Conservation (phyloP, 2,329 filamentous ascomycete species). For the Aspergillus calidoustus region DNA sequence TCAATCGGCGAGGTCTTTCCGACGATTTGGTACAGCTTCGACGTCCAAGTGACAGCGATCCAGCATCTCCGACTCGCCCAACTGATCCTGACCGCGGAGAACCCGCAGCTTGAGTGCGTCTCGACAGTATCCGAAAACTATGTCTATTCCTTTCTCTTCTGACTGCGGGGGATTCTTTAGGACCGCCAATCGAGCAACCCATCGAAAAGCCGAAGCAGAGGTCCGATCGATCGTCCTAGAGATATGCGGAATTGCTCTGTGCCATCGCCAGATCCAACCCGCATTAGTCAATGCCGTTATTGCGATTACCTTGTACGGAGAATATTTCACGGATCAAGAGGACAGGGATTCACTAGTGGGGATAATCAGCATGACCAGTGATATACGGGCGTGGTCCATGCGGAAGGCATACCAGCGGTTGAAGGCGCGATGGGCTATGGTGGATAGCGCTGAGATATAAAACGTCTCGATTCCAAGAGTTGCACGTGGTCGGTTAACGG, state of each 20-base stretch:
- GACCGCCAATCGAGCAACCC: constrained; percentile 10
- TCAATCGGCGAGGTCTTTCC: constrained; percentile 28
- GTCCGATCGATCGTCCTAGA: constrained; percentile 27
- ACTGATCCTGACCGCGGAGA: constrained; percentile 29
- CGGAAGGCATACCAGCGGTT: constrained; percentile 47
- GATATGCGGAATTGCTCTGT: constrained; percentile 27
- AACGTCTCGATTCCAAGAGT: too few species aligned
- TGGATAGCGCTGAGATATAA: constrained; percentile 46
- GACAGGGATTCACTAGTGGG: constrained; percentile 25
- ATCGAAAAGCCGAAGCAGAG: constrained; percentile 25
- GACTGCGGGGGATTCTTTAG: too few species aligned
- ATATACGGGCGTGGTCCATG: constrained; percentile 45
- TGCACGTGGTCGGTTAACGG: too few species aligned
- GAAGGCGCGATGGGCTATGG: constrained; percentile 45
- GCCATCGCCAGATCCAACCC: constrained; percentile 17
- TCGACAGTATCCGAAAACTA: background rate
- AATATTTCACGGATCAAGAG: constrained; percentile 25
- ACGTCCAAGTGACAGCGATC: constrained; percentile 27
- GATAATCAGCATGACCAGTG: constrained; percentile 24
- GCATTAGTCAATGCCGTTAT: constrained; percentile 30
- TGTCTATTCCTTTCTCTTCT: too few species aligned
- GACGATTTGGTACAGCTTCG: constrained; percentile 28
- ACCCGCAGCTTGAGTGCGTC: constrained; percentile 23
- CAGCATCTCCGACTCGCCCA: constrained; percentile 29
- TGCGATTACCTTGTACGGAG: constrained; percentile 24